Evolutionary conservation across 257 asterid genomes (phyloP).

Genomic region (Fraxinus cuspidata): DNA sequence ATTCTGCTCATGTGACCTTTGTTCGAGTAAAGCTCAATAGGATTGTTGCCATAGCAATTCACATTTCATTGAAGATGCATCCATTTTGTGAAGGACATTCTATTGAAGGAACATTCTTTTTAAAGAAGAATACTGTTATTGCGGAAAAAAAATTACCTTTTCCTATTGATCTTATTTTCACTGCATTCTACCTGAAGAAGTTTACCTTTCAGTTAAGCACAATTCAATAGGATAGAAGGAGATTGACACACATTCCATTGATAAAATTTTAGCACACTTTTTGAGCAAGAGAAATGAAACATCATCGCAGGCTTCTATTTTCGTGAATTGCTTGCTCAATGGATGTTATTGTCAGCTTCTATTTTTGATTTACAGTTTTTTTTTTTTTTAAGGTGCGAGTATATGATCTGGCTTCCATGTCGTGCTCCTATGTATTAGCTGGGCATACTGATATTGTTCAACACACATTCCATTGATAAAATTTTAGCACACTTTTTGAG

Average conservation of each 20-base stretch:
- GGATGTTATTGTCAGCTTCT: constrained; percentile 15
- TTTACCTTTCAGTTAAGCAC: neutral
- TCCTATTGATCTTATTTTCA: neutral
- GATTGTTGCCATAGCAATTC: neutral
- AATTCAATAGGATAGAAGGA: neutral
- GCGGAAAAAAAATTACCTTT: neutral
- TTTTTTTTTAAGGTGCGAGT: constrained; percentile 70
- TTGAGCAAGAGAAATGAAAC: neutral
- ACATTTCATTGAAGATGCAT: neutral
- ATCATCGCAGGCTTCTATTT: constrained; percentile 8
- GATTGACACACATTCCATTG: neutral
- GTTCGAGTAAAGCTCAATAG: neutral
- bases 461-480: neutral
- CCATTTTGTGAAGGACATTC: neutral
- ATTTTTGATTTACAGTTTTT: constrained; percentile 13
- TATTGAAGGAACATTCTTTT: neutral
- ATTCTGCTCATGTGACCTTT: neutral
- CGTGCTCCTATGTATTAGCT: constrained; percentile 85
- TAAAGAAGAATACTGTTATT: neutral
- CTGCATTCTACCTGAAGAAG: neutral
- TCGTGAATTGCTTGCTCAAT: neutral
- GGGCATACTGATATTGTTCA: constrained; percentile 86
- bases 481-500: neutral
- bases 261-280: neutral
- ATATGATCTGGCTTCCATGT: constrained; percentile 92